These are phyloP conservation scores for Colletotrichum plurivorum DNA, from an alignment of 2,329 filamentous ascomycete genomes.

Conservation along the genomic window DNA sequence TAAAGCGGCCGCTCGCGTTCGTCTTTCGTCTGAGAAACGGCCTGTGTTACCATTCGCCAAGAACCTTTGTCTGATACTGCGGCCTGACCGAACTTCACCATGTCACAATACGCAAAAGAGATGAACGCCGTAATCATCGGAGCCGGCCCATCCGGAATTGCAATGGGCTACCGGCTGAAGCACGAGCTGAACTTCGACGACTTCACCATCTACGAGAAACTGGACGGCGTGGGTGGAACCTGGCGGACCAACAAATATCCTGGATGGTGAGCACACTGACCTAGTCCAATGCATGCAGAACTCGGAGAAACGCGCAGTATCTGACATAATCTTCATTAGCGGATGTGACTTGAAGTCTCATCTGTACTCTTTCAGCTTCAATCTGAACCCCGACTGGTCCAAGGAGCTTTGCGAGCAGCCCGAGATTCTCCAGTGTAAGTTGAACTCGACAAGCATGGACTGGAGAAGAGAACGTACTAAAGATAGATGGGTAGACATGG, in stretches of 20 bases:
- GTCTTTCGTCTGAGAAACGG: too few species aligned
- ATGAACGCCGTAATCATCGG: slow-evolving; percentile 15
- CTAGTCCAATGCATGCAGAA: too few species aligned
- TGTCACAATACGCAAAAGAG: slow-evolving; percentile 10
- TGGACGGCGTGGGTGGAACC: slow-evolving; percentile 48
- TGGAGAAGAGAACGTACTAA: too few species aligned
- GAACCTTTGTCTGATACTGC: too few species aligned
- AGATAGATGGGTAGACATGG: slow-evolving; percentile 29
- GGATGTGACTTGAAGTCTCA: slow-evolving; percentile 52
- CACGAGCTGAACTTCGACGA: slow-evolving; percentile 48
- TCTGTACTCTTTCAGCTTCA: slow-evolving; percentile 59
- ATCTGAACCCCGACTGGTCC: slow-evolving; percentile 56
- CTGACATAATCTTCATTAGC: slow-evolving; percentile 20
- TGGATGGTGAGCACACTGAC: slow-evolving; percentile 43
- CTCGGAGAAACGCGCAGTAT: not conserved
- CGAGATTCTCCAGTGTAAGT: slow-evolving; percentile 52
- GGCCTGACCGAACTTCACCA: not conserved
- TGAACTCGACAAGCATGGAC: too few species aligned
- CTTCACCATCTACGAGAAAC: slow-evolving; percentile 50
- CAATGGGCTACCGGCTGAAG: slow-evolving; percentile 16
- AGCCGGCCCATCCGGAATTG: slow-evolving; percentile 23
- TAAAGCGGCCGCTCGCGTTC: too few species aligned
- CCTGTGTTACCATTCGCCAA: too few species aligned
- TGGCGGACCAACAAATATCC: slow-evolving; percentile 51
- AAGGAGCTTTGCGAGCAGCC: slow-evolving; percentile 50